Conservation (phyloP, 108 stramenopile species). For the Nitzschia sp. region DNA sequence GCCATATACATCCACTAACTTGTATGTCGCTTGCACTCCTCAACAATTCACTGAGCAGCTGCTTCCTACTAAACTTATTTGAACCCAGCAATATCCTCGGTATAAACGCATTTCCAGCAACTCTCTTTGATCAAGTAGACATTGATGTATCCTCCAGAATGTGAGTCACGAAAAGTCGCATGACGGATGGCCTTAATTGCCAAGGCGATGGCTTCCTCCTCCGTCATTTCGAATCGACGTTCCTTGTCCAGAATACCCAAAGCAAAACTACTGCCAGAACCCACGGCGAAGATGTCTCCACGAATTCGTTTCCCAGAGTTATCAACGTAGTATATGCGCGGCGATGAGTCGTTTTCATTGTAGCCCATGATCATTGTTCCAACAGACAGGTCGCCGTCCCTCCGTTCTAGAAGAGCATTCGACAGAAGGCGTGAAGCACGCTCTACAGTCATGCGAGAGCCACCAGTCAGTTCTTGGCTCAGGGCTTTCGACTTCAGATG, state of each 20-base stretch:
- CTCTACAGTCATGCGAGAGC: conserved; percentile 67
- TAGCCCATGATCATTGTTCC: conserved; percentile 91
- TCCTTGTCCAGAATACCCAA: conserved; percentile 82
- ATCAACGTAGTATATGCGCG: conserved; percentile 83
- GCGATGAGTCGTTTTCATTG: conserved; percentile 37
- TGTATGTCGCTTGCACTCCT: too few relatives aligned
- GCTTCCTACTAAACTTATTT: too few relatives aligned
- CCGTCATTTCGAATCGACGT: conserved; percentile 56
- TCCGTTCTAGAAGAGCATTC: conserved; percentile 60
- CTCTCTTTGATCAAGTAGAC: conserved; percentile 75
- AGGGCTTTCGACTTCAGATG: conserved; percentile 64
- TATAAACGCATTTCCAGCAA: conserved; percentile 80
- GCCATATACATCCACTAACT: too few relatives aligned
- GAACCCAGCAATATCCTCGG: conserved; percentile 64
- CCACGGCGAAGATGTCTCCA: conserved; percentile 85
- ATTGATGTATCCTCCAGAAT: conserved; percentile 81
- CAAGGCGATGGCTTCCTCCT: conserved; percentile 75
- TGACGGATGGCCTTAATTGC: conserved; percentile 87
- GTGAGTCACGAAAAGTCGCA: conserved; percentile 87
- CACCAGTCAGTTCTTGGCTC: conserved; percentile 58
- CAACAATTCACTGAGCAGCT: too few relatives aligned
- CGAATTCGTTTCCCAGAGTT: conserved; percentile 75
- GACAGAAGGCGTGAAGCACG: conserved; percentile 72
- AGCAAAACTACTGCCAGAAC: conserved; percentile 86
- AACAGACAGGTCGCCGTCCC: conserved; percentile 59